Conservation (phyloP, 495 filamentous ascomycete genomes). For the Hypoxylon fuscum region DNA sequence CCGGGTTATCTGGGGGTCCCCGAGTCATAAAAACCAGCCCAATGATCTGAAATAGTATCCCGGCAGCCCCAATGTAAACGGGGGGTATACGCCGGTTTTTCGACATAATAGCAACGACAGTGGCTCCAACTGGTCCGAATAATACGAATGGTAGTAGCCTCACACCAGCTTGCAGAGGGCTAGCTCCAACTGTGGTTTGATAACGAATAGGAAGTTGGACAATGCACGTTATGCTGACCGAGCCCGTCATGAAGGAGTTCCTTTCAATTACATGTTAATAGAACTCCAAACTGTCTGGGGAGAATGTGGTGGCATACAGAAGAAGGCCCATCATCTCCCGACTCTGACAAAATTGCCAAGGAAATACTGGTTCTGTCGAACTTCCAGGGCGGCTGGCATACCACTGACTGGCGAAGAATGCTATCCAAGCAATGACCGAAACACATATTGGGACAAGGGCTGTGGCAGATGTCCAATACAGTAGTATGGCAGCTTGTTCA, state of each 20-base stretch:
- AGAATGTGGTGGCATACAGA: neutral
- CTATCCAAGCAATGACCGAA: slow-evolving; percentile 7
- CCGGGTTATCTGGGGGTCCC: slow-evolving; percentile 1
- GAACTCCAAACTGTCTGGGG: neutral
- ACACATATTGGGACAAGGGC: slow-evolving; percentile 5
- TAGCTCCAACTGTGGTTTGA: slow-evolving; percentile 10
- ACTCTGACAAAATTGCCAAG: slow-evolving; percentile 14
- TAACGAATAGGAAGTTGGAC: slow-evolving; percentile 22
- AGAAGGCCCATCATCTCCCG: slow-evolving; percentile 8
- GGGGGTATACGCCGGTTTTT: slow-evolving; percentile 9
- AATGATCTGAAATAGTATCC: slow-evolving; percentile 3
- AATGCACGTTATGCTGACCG: slow-evolving; percentile 18
- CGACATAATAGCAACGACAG: neutral
- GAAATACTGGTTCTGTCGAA: slow-evolving; percentile 7
- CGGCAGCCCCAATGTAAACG: neutral
- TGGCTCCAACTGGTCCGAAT: slow-evolving; percentile 10
- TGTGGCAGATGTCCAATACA: slow-evolving; percentile 6
- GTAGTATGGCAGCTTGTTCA: slow-evolving; percentile 10
- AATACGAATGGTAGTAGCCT: slow-evolving; percentile 16
- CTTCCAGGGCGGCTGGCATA: slow-evolving; percentile 1
- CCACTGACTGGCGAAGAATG: slow-evolving; percentile 14
- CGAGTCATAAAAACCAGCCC: slow-evolving; percentile 9
- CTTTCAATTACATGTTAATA: neutral
- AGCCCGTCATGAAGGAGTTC: neutral
- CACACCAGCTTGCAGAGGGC: slow-evolving; percentile 17